Base-by-base conservation (phyloP, 495 filamentous ascomycete genomes). In the Aspergillus olivimuriae region DNA sequence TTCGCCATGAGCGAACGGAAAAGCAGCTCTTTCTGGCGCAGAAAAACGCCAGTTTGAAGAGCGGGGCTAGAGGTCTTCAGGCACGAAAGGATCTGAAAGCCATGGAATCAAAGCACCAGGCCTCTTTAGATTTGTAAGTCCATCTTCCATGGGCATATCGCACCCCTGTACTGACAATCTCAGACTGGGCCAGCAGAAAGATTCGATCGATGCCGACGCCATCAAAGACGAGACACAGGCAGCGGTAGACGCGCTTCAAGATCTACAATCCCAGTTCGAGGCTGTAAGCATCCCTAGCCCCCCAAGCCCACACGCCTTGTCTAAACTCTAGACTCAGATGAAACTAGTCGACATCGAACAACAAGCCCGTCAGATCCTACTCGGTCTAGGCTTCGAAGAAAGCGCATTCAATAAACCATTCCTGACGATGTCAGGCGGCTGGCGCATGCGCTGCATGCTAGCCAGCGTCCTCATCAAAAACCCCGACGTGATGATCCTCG, bases 401-500 rank as follows among this genome's bases (percentile, higher is more conserved):
- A 57, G 73, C 7, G 62, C 63, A 43, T 65, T 87, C 28, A 55
- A 64, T 8, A 77, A 73, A 33, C 66, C 74, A n/a, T 70, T 84
- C 17, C 65, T 64, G 1, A 75, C 74, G 4, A 64, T 94, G 10
- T 91, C 87, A 0, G 86, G 87, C 10, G 87, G 87, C 4, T 91
- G 86, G 86, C 73, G 68, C 18, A 91, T 87, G 79, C 74, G 87
- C 30, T 80, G 74, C 35, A 72, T 78, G 44, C 72, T 91, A 5
- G 85, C 85, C 2, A 70, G 73, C 12, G 72, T 77, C 10, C 70
- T 94, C 9, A 70, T 84, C 4, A 80, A 86, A 51, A 69, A 78
- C n/a, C 74, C 83, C 0, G 84, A 90, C 50, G 78, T 91, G 37
- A 72, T 91, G 50, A 83, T 94, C 37, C 80, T 94, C 14, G 87